Evolutionary conservation across 31 red algal genomes (phyloP), one percentile per base, ranked within the genome.

Genomic region (Porphyra umbilicalis): DNA sequence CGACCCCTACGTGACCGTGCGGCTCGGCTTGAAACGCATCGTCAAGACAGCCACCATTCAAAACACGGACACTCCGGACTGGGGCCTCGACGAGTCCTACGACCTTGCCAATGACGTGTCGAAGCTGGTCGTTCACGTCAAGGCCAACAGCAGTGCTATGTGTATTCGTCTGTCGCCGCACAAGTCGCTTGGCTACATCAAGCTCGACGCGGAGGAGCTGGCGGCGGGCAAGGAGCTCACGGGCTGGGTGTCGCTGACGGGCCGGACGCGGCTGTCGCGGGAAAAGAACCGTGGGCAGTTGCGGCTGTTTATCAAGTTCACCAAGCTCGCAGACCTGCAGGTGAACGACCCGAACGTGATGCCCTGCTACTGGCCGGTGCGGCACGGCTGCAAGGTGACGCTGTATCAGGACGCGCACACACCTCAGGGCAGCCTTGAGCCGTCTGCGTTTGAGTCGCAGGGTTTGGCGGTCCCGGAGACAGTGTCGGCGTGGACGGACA

Each of bases 361-460:
- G 33, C 80, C 83, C 71, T 87, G 84, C 67, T 93, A 93, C 39
- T 93, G 87, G 75, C 77, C 39, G 35, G 76, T 79, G 14, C 36
- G 57, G 16, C 83, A 93, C 32, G 84, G 84, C 78, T 88, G 86
- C 79, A 81, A 88, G 10, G 83, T 93, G 37, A 87, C 85, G 18
- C 77, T 93, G 74, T 93, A 88, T 40, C 86, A 89, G 71, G 91
- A 93, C 81, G 91, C 91, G 0, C 83, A 85, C 76, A 71, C 57
- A 5, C 57, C 57, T 1, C 10, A 25, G 7, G 57, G 57, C 25
- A 6, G 3, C 57, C 25, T 71, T 18, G 57, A 29, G 57, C 57
- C 57, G 57, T 71, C 57, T 4, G 57, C 57, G 20, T 71, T 71
- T 71, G 57, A 71, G 57, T 4, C 13, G 20, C 57, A 71, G 57